phyloP scores from a whole-genome alignment of 208 protist species.

The Acanthamoeba royreba region DNA sequence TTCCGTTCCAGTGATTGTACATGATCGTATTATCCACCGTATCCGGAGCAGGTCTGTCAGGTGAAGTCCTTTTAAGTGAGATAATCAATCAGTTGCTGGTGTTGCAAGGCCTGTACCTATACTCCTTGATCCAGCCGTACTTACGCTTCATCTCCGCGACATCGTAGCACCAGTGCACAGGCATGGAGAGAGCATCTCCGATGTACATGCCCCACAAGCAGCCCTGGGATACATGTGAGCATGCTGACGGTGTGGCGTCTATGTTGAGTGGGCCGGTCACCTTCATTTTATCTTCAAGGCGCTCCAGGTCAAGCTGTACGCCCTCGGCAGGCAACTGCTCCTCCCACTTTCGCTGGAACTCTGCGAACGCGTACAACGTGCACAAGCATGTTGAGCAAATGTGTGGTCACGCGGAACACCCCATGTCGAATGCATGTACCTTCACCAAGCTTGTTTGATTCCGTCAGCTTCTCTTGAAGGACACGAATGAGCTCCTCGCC shows the following conservation, averaged over 20 bases:
- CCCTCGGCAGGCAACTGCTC: not conserved
- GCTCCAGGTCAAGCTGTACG: not conserved
- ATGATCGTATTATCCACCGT: slow-evolving; percentile 4
- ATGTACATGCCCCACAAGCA: slow-evolving; percentile 47
- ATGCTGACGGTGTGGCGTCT: not conserved
- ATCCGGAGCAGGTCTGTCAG: not conserved
- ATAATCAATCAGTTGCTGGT: not conserved
- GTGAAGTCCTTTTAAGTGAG: no score
- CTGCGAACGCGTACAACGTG: no score
- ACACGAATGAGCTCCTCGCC: not conserved
- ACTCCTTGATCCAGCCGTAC: not conserved
- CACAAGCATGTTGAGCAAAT: not conserved
- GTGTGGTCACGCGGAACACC: not conserved
- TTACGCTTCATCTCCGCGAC: not conserved
- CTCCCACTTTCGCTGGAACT: not conserved
- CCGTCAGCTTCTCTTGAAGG: not conserved
- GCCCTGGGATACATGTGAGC: no score
- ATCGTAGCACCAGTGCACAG: slow-evolving; percentile 55
- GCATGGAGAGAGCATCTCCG: slow-evolving; percentile 53
- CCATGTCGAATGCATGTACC: not conserved
- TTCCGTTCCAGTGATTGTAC: not conserved
- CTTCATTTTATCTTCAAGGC: not conserved
- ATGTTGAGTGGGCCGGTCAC: not conserved
- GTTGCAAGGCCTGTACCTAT: not conserved
- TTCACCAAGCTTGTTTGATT: not conserved